phyloP scores from a whole-genome alignment of 306 rosid genomes.

The Pterocarpus santalinus region DNA sequence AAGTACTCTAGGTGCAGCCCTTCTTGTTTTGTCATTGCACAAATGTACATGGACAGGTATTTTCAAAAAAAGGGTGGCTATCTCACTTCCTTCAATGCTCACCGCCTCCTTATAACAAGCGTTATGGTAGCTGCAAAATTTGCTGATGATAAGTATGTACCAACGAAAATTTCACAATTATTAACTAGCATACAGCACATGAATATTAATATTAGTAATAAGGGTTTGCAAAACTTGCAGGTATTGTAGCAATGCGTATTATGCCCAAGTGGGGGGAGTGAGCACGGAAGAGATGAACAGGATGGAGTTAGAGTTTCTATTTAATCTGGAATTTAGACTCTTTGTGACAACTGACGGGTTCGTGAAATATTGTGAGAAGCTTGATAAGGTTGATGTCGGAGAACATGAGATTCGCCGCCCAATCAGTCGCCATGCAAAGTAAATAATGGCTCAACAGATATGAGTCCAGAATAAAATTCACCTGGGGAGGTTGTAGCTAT shows the following conservation, averaged over 20 bases:
- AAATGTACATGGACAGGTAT: constrained; percentile 74
- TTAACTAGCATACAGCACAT: background rate
- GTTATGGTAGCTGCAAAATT: constrained; percentile 72
- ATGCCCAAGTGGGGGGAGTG: constrained; percentile 79
- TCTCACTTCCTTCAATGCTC: constrained; percentile 68
- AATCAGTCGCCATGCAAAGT: background rate
- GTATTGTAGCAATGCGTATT: constrained; percentile 58
- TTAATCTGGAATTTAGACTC: constrained; percentile 66
- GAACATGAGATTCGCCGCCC: background rate
- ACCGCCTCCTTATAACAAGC: constrained; percentile 73
- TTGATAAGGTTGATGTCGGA: constrained; percentile 43
- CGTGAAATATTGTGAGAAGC: constrained; percentile 49
- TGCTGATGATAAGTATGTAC: constrained; percentile 60
- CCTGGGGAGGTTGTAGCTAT: background rate
- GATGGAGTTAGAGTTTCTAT: constrained; percentile 70
- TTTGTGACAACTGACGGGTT: constrained; percentile 58
- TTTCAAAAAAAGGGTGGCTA: constrained; percentile 46
- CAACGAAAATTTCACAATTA: background rate
- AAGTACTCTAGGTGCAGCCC: constrained; percentile 69
- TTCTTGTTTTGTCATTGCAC: constrained; percentile 68
- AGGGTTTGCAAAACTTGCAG: constrained; percentile 43
- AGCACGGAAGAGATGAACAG: constrained; percentile 72
- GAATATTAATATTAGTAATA: background rate
- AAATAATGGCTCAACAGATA: background rate
- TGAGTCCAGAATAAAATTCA: background rate